Evolutionary conservation across 176 grass and related monocot genomes (phyloP).

Genomic region (Thinopyrum elongatum): DNA sequence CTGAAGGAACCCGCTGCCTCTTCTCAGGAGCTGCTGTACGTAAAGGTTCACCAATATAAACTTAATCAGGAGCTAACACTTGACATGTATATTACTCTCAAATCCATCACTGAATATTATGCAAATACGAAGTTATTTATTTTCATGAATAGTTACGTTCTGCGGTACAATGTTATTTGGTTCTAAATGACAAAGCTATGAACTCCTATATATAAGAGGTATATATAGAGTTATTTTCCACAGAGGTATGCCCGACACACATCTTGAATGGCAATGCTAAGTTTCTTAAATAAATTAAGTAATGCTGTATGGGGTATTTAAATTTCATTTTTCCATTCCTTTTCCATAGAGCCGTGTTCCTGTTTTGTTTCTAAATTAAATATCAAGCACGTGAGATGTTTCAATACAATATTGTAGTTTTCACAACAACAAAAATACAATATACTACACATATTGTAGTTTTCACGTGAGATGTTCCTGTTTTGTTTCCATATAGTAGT

Average conservation of each 20-base stretch:
- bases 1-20: constrained; percentile 71
- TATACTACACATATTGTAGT: not conserved
- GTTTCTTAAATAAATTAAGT: not conserved
- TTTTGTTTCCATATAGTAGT: not conserved
- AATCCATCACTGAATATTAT: not conserved
- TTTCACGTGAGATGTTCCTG: too few relatives aligned
- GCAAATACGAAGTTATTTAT: not conserved
- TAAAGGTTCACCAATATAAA: not conserved
- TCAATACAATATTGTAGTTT: not conserved
- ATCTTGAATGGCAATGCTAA: not conserved
- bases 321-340: not conserved
- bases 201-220: not conserved
- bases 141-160: not conserved
- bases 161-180: not conserved
- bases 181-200: not conserved
- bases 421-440: too few relatives aligned
- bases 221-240: not conserved
- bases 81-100: not conserved
- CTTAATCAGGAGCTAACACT: not conserved
- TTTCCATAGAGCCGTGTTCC: not conserved
- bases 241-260: not conserved
- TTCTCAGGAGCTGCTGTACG: constrained; percentile 50
- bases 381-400: not conserved
- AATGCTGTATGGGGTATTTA: not conserved
- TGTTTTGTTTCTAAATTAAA: not conserved